A percentile compares a stretch with the other conserved stretches of the same genome.
Evolutionary conservation across 2,329 filamentous ascomycete species (phyloP).

Genomic region (Sclerotiophoma versabilis): DNA sequence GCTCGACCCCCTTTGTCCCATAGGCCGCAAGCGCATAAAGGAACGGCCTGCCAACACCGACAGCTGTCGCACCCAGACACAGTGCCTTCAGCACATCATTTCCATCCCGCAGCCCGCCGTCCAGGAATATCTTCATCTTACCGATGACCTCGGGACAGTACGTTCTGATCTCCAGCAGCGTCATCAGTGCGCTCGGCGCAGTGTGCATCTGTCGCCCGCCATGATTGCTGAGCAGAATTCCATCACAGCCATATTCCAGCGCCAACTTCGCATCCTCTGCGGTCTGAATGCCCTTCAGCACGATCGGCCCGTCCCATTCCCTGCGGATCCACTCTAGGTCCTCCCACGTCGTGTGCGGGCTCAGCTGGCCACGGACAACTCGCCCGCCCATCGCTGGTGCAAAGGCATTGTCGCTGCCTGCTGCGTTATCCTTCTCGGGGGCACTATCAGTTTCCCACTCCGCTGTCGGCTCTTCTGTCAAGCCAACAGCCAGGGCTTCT

Average conservation of each 20-base stretch:
- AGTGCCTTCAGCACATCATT: constrained; percentile 50
- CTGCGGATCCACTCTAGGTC: constrained; percentile 56
- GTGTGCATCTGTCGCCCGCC: constrained; percentile 61
- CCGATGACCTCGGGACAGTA: constrained; percentile 48
- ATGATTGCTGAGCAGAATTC: constrained; percentile 61
- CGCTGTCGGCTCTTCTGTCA: constrained; percentile 59
- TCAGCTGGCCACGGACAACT: constrained; percentile 37
- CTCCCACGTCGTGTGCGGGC: constrained; percentile 58
- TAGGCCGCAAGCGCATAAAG: constrained; percentile 50
- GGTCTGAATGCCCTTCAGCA: constrained; percentile 55
- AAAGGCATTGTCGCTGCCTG: constrained; percentile 63
- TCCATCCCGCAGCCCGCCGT: constrained; percentile 49
- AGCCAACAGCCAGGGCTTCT: constrained; percentile 58
- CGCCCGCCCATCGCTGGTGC: constrained; percentile 63
- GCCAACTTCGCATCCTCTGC: constrained; percentile 57
- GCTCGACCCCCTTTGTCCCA: constrained; percentile 46
- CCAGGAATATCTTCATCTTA: constrained; percentile 48
- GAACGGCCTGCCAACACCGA: constrained; percentile 49
- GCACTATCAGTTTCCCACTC: constrained; percentile 53
- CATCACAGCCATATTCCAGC: constrained; percentile 53
- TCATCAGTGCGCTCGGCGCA: constrained; percentile 46
- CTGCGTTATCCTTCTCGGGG: constrained; percentile 27
- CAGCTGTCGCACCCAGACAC: constrained; percentile 50
- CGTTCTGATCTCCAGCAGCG: constrained; percentile 48
- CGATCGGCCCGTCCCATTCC: constrained; percentile 52